Conservation (phyloP, 192 early-diverging fungal genomes). For the Umbelopsis sp. region DNA sequence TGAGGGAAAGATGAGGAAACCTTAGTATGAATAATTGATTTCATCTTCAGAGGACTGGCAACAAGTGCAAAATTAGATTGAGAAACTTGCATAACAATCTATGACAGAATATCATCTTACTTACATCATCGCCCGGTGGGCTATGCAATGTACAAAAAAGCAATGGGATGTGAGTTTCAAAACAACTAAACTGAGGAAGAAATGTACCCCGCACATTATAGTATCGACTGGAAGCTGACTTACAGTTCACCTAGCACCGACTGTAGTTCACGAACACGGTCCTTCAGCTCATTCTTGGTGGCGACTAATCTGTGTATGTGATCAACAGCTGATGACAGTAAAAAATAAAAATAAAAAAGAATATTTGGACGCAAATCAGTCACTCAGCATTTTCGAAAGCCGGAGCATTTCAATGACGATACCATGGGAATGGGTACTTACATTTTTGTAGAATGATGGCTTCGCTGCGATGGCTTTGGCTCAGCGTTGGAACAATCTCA, state of each 20-base stretch:
- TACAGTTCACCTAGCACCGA: conserved; percentile 48
- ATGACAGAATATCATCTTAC: not conserved
- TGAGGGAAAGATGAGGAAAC: not conserved
- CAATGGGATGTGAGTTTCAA: too few species aligned
- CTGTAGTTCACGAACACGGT: conserved; percentile 51
- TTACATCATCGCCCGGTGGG: conserved; percentile 10
- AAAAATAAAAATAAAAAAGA: not conserved
- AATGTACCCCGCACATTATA: too few species aligned
- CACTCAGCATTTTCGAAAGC: too few species aligned
- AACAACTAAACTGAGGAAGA: too few species aligned
- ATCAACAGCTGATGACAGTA: conserved; percentile 60
- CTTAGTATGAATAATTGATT: conserved; percentile 10
- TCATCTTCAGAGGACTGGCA: conserved; percentile 7
- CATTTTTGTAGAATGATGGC: conserved; percentile 85
- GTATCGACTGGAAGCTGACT: conserved; percentile 21
- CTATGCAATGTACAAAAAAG: not conserved
- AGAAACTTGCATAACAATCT: not conserved
- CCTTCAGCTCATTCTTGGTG: conserved; percentile 61
- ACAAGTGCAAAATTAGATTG: not conserved
- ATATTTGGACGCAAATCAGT: too few species aligned
- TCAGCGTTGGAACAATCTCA: conserved; percentile 83
- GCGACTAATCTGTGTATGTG: conserved; percentile 71
- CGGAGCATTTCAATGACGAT: too few species aligned
- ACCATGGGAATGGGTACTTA: too few species aligned
- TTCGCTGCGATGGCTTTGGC: conserved; percentile 80